Evolutionary conservation across 129 eudicot genomes (phyloP).

Genomic region (Erigeron canadensis): DNA sequence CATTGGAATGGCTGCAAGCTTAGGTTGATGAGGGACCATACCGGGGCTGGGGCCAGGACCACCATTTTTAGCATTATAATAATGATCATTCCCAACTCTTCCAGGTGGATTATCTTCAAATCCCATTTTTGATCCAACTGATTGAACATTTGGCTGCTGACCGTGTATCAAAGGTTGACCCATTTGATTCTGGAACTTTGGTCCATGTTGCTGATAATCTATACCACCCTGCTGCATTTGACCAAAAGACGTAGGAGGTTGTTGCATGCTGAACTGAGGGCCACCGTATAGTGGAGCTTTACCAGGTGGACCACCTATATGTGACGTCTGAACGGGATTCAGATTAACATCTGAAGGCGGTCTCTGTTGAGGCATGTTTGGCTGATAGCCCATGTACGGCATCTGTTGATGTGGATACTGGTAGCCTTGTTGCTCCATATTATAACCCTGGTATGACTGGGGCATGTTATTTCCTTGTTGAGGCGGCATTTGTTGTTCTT

Average conservation of each 20-base stretch:
- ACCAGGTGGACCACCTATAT: conserved; percentile 40
- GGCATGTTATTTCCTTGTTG: conserved; percentile 40
- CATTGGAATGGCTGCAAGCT: conserved; percentile 78
- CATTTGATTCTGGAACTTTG: conserved; percentile 60
- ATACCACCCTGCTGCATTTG: conserved; percentile 43
- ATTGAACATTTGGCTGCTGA: conserved; percentile 59
- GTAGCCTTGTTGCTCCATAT: conserved; percentile 47
- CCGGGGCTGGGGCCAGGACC: conserved; percentile 13
- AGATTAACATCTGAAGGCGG: conserved; percentile 41
- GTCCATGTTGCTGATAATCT: conserved; percentile 60
- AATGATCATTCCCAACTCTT: conserved; percentile 54
- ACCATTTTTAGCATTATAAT: conserved; percentile 48
- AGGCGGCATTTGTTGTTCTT: conserved; percentile 45
- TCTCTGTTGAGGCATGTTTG: conserved; percentile 55
- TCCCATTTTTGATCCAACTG: conserved; percentile 50
- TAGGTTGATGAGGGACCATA: conserved; percentile 59
- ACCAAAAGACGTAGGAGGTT: conserved; percentile 41
- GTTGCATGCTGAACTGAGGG: conserved; percentile 49
- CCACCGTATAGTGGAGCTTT: conserved; percentile 49
- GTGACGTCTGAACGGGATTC: conserved; percentile 13
- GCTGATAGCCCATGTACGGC: conserved; percentile 68
- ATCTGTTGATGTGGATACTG: conserved; percentile 54
- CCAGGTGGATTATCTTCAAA: conserved; percentile 60
- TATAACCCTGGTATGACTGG: conserved; percentile 46
- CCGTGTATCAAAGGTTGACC: conserved; percentile 52